A percentile compares a stretch with the other conserved stretches of the same genome.
These are phyloP conservation scores for Cinnamomum micranthum DNA, from an alignment of 164 flowering plant genomes.

Conservation along the genomic window DNA sequence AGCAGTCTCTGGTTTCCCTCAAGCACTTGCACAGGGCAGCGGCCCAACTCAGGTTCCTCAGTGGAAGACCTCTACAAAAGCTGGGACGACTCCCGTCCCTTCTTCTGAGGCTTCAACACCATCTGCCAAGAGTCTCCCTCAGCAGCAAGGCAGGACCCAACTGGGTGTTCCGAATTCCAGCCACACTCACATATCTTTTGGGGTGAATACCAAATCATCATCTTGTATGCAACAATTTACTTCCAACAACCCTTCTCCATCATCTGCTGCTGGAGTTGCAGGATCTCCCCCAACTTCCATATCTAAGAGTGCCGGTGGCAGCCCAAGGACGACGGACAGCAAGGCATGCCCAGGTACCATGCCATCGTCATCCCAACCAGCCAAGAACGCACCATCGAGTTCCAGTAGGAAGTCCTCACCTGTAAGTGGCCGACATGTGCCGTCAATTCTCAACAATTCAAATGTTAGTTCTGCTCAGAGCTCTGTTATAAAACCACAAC, in stretches of 20 bases:
- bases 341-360: conserved; percentile 29
- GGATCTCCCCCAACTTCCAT: conserved; percentile 68
- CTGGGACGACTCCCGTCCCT: conserved; percentile 36
- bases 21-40: conserved; percentile 44
- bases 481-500: conserved; percentile 20
- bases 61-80: conserved; percentile 55
- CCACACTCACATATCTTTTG: conserved; percentile 80
- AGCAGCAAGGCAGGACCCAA: conserved; percentile 52
- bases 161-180: conserved; percentile 18
- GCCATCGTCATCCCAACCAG: conserved; percentile 31
- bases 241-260: conserved; percentile 32
- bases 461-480: conserved; percentile 36
- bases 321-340: conserved; percentile 67
- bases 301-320: conserved; percentile 62
- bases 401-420: conserved; percentile 69
- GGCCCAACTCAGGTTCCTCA: conserved; percentile 46
- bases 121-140: conserved; percentile 51
- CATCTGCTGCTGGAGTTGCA: conserved; percentile 48
- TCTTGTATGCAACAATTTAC: conserved; percentile 35
- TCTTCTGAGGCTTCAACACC: conserved; percentile 41
- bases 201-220: conserved; percentile 45
- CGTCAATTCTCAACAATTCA: conserved; percentile 61
- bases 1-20: conserved; percentile 49
- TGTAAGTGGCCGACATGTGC: conserved; percentile 49
- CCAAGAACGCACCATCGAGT: conserved; percentile 45